Percentiles rank a stretch among this genome's conserved stretches.
These are phyloP conservation scores for Astrothelium subdiscretum DNA, from an alignment of 495 filamentous ascomycete genomes.

Conservation along the genomic window DNA sequence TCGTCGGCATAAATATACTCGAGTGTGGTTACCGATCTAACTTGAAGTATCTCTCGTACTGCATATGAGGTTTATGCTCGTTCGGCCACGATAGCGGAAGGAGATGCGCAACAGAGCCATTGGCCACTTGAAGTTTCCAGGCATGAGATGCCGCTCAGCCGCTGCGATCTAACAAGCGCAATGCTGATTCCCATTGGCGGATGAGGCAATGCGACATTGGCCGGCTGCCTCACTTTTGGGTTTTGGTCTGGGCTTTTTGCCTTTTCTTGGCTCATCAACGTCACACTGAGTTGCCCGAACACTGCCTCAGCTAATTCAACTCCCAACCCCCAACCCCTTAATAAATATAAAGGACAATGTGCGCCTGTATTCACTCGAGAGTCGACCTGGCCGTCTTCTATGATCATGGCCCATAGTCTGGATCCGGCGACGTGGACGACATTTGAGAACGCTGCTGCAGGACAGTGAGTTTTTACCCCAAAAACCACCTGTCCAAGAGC, in stretches of 20 bases:
- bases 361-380: background rate
- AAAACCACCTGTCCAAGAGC: too few relatives aligned
- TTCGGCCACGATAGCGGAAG: too few relatives aligned
- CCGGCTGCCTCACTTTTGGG: background rate
- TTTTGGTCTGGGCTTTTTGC: background rate
- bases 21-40: too few relatives aligned
- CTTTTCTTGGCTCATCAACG: background rate
- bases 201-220: background rate
- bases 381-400: background rate
- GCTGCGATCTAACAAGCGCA: background rate
- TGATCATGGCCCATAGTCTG: slow-evolving; percentile 5
- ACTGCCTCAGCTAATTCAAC: background rate
- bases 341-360: background rate
- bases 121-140: background rate
- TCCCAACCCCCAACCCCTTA: background rate
- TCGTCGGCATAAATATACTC: too few relatives aligned
- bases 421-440: slow-evolving; percentile 41
- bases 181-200: background rate
- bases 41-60: too few relatives aligned
- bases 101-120: background rate
- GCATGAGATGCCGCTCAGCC: background rate
- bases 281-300: background rate
- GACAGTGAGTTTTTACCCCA: slow-evolving; percentile 66
- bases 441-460: slow-evolving; percentile 76
- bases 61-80: too few relatives aligned